Percentiles rank a stretch among this genome's conserved stretches.
Conservation (phyloP, 2,329 filamentous ascomycete species). For the Byssothecium circinans region DNA sequence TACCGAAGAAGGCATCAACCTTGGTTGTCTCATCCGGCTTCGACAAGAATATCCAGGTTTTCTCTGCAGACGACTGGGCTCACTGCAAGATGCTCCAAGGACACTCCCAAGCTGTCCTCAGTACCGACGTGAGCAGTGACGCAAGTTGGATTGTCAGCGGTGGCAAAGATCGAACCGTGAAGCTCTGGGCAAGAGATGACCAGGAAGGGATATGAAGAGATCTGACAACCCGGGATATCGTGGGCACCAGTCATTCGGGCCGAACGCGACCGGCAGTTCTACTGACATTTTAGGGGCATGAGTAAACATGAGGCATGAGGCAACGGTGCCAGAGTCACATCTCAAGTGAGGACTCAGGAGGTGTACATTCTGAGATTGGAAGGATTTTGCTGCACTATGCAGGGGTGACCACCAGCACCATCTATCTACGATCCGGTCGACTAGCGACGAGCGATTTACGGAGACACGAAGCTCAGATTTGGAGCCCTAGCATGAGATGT, state of each 20-base stretch:
- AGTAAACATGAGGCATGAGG: not conserved
- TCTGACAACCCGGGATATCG: not conserved
- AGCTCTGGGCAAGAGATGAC: slow-evolving; percentile 85
- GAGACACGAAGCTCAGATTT: not conserved
- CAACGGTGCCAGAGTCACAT: not conserved
- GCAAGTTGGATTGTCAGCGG: slow-evolving; percentile 92
- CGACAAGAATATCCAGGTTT: slow-evolving; percentile 93
- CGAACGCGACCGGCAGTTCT: not conserved
- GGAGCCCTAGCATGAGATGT: not conserved
- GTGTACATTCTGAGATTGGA: not conserved
- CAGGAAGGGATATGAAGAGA: slow-evolving; percentile 35
- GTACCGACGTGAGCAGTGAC: slow-evolving; percentile 83
- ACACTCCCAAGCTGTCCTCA: slow-evolving; percentile 89
- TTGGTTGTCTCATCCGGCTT: slow-evolving; percentile 92
- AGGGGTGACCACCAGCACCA: not conserved
- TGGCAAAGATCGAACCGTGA: slow-evolving; percentile 91
- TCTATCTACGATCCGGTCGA: not conserved
- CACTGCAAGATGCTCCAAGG: slow-evolving; percentile 84
- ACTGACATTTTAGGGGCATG: not conserved
- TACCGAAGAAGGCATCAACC: slow-evolving; percentile 82
- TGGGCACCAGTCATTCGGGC: not conserved
- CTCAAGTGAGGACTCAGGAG: not conserved
- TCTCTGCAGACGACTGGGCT: slow-evolving; percentile 95
- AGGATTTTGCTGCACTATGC: not conserved
- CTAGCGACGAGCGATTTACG: not conserved